phyloP scores from a whole-genome alignment of 2,329 filamentous ascomycete species.

The Nothopassalora personata region DNA sequence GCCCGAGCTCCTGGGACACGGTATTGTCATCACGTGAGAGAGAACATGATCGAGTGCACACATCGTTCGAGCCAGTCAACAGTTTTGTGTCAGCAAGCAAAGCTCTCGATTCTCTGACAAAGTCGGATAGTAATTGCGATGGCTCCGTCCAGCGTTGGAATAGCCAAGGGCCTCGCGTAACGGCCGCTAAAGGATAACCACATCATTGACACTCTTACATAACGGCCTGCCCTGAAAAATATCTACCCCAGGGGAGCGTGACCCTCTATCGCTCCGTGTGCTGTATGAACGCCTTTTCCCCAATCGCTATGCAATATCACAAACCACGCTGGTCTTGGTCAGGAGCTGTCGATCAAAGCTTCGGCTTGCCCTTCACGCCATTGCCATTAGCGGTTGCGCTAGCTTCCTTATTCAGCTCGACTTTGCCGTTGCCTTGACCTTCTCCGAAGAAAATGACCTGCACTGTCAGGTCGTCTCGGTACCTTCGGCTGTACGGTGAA shows the following conservation, averaged over 20 bases:
- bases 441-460: conserved; percentile 98
- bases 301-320: not conserved
- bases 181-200: not conserved
- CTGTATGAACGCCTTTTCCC: not conserved
- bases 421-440: conserved; percentile 66
- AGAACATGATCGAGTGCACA: no score
- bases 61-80: no score
- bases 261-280: not conserved
- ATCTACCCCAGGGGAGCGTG: not conserved
- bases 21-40: no score
- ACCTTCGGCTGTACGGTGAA: conserved; percentile 83
- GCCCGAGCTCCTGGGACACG: no score
- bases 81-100: no score
- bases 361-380: conserved; percentile 21
- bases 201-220: not conserved
- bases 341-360: conserved; percentile 14
- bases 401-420: conserved; percentile 81
- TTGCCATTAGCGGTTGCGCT: conserved; percentile 50
- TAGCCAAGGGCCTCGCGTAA: no score
- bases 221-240: not conserved
- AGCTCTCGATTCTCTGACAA: no score
- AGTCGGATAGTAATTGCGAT: no score
- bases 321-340: not conserved
- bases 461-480: conserved; percentile 91
- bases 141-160: no score